phyloP scores from a whole-genome alignment of 23 red algal genomes.

The Gracilariopsis chorda region DNA sequence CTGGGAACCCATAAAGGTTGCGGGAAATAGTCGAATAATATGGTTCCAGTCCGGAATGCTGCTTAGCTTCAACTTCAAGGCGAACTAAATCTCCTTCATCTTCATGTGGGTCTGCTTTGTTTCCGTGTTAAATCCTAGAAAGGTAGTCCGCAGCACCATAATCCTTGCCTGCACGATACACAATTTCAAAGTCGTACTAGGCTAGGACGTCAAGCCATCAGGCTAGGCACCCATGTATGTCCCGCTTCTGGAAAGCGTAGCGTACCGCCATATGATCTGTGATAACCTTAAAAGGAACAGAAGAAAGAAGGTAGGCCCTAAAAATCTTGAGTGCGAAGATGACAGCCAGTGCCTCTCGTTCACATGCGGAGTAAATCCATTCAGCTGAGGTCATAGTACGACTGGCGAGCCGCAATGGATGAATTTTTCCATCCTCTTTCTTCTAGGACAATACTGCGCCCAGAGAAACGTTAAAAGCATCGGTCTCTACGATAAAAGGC shows the following conservation, averaged over 20 bases:
- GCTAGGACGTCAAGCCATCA: not conserved
- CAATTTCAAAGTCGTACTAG: not conserved
- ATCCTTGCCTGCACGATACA: too few relatives aligned
- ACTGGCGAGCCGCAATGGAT: not conserved
- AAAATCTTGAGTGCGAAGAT: conserved; percentile 22
- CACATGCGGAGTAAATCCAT: not conserved
- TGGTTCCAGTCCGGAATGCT: not conserved
- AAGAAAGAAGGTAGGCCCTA: not conserved
- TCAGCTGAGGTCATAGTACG: not conserved
- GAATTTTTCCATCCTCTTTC: not conserved
- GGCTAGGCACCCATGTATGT: too few relatives aligned
- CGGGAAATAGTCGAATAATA: not conserved
- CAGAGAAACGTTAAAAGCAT: not conserved
- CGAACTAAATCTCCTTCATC: not conserved
- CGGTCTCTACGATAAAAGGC: not conserved
- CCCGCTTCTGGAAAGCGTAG: too few relatives aligned
- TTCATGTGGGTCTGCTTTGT: too few relatives aligned
- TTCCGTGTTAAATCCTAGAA: too few relatives aligned
- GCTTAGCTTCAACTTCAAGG: not conserved
- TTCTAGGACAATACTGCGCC: not conserved
- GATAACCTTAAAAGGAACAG: not conserved
- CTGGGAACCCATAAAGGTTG: not conserved
- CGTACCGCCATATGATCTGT: too few relatives aligned
- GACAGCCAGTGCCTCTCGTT: not conserved
- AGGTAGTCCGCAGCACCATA: too few relatives aligned